phyloP scores from a whole-genome alignment of 2,329 filamentous ascomycete species.

The Penicillium sp. region DNA sequence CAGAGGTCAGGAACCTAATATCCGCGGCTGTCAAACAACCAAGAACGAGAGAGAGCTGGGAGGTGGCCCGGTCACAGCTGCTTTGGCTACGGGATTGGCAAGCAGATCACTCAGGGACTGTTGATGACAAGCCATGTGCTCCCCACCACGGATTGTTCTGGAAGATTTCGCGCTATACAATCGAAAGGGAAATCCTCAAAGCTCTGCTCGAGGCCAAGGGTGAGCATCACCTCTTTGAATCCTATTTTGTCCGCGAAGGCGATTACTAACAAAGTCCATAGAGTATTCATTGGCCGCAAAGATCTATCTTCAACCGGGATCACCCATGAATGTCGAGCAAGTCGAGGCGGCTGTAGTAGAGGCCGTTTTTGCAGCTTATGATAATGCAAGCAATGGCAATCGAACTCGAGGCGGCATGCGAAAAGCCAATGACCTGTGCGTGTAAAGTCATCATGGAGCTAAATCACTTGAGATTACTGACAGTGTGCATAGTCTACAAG shows the following conservation, averaged over 20 bases:
- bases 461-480: background rate
- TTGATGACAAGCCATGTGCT: slow-evolving; percentile 20
- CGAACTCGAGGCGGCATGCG: slow-evolving; percentile 57
- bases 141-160: slow-evolving; percentile 44
- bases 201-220: slow-evolving; percentile 47
- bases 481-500: slow-evolving; percentile 29
- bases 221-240: slow-evolving; percentile 13
- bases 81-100: slow-evolving; percentile 59
- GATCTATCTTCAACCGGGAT: slow-evolving; percentile 32
- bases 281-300: slow-evolving; percentile 40
- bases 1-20: slow-evolving; percentile 50
- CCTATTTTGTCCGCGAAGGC: too few relatives aligned
- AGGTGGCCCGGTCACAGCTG: slow-evolving; percentile 44
- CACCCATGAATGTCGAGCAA: slow-evolving; percentile 38
- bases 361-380: slow-evolving; percentile 52
- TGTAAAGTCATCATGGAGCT: slow-evolving; percentile 3
- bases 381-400: slow-evolving; percentile 62
- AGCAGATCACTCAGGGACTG: slow-evolving; percentile 20
- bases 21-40: slow-evolving; percentile 41
- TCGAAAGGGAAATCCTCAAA: slow-evolving; percentile 55
- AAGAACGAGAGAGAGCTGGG: slow-evolving; percentile 46
- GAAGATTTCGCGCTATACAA: slow-evolving; percentile 41
- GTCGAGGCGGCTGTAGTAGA: slow-evolving; percentile 50
- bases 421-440: slow-evolving; percentile 52
- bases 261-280: slow-evolving; percentile 17